These are phyloP conservation scores for Rutstroemia sydowiana DNA, from an alignment of 2,329 filamentous ascomycete species.

Conservation along the genomic window DNA sequence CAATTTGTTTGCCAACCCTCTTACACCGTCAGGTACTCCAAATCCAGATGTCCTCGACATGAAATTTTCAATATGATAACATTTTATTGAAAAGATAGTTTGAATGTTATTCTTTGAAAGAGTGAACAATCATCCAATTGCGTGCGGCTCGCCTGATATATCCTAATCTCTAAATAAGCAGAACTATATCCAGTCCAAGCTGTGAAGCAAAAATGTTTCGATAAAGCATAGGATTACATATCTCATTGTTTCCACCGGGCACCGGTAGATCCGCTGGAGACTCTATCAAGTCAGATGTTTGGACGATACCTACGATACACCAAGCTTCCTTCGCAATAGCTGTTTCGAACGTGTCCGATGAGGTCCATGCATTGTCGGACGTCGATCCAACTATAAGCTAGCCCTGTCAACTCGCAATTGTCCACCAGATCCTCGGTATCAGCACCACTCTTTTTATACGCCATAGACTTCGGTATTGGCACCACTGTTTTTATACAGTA, in stretches of 20 bases:
- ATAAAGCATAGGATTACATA: conserved; percentile 17
- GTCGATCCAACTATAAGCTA: conserved; percentile 23
- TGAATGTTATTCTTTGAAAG: background rate
- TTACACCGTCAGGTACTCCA: conserved; percentile 12
- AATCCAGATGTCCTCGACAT: conserved; percentile 3
- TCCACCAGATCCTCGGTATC: no score
- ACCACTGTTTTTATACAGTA: conserved; percentile 22
- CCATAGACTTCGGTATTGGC: conserved; percentile 3
- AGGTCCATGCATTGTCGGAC: conserved; percentile 30
- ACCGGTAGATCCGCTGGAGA: conserved; percentile 19
- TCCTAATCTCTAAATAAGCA: conserved; percentile 19
- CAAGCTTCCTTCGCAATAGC: conserved; percentile 25
- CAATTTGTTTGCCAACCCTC: conserved; percentile 9
- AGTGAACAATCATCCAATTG: conserved; percentile 1
- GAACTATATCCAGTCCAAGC: conserved; percentile 18
- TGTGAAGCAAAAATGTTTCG: conserved; percentile 19
- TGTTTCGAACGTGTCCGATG: conserved; percentile 29
- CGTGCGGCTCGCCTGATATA: conserved; percentile 18
- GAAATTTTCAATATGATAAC: background rate
- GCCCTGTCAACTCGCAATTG: conserved; percentile 20
- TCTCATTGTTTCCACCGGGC: conserved; percentile 22
- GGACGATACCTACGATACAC: conserved; percentile 24
- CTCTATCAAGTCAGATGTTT: conserved; percentile 26
- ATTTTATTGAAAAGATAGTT: background rate
- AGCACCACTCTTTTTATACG: conserved; percentile 19